Conservation (phyloP, 164 flowering plant genomes). For the Cinnamomum chago region DNA sequence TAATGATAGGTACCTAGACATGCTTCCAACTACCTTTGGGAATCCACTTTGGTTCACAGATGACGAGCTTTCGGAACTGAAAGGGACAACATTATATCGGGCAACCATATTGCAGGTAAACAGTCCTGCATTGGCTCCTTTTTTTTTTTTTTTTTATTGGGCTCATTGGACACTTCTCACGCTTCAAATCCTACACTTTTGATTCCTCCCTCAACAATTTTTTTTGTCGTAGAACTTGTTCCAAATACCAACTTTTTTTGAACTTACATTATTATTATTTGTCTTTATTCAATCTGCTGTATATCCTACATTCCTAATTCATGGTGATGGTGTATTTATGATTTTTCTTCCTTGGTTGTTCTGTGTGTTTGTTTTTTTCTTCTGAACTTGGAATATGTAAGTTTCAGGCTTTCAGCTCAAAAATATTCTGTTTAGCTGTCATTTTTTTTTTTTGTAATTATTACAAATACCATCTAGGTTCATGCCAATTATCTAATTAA, state of each 20-base stretch:
- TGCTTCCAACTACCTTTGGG: conserved; percentile 87
- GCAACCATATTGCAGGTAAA: conserved; percentile 84
- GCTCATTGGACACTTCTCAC: neutral
- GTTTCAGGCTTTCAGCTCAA: neutral
- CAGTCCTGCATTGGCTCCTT: neutral
- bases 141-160: neutral
- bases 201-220: neutral
- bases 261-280: neutral
- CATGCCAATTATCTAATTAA: neutral
- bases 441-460: neutral
- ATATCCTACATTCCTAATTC: neutral
- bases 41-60: conserved; percentile 92
- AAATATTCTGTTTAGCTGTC: neutral
- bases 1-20: conserved; percentile 68
- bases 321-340: neutral
- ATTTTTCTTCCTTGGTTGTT: neutral
- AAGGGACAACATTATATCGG: conserved; percentile 70
- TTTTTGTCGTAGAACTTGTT: too few species aligned
- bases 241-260: neutral
- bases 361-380: neutral
- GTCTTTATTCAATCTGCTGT: neutral
- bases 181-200: neutral
- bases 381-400: neutral
- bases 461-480: neutral
- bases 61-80: conserved; percentile 74